These are phyloP conservation scores for Malassezia psittaci DNA, from an alignment of 1,284 basidiomycete genomes.

Conservation along the genomic window DNA sequence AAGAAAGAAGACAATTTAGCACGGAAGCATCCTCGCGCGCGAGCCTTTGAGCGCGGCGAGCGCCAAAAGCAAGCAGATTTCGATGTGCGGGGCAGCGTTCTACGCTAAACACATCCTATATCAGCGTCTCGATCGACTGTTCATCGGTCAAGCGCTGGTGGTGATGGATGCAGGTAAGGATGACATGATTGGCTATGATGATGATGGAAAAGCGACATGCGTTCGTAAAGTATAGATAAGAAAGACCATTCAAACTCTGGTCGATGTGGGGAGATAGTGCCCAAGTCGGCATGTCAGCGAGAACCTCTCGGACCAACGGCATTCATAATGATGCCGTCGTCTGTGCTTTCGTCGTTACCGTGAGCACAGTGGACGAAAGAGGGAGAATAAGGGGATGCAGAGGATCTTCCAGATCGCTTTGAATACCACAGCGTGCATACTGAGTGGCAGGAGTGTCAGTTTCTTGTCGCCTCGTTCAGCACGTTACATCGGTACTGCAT, in stretches of 20 bases:
- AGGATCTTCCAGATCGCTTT: background rate
- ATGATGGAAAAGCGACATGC: no score
- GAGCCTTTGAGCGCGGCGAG: slow-evolving; percentile 74
- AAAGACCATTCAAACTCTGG: no score
- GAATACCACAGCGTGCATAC: background rate
- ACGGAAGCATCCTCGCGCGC: slow-evolving; percentile 59
- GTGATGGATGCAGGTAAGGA: no score
- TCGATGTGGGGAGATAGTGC: no score
- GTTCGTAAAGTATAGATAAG: no score
- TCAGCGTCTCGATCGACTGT: background rate
- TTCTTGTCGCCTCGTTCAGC: slow-evolving; percentile 6
- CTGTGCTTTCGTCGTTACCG: no score
- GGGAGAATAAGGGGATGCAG: slow-evolving; percentile 1
- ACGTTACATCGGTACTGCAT: background rate
- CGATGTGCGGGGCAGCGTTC: background rate
- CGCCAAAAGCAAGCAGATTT: slow-evolving; percentile 54
- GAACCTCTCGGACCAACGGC: no score
- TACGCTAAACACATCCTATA: slow-evolving; percentile 4
- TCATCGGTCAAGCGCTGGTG: no score
- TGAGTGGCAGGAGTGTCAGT: background rate
- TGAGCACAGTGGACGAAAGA: no score
- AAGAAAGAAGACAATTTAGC: slow-evolving; percentile 88
- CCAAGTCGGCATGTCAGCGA: no score
- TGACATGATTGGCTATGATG: no score
- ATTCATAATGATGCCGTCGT: no score